Conservation (phyloP, 2,329 filamentous ascomycete genomes). For the Penicillium oxalicum region DNA sequence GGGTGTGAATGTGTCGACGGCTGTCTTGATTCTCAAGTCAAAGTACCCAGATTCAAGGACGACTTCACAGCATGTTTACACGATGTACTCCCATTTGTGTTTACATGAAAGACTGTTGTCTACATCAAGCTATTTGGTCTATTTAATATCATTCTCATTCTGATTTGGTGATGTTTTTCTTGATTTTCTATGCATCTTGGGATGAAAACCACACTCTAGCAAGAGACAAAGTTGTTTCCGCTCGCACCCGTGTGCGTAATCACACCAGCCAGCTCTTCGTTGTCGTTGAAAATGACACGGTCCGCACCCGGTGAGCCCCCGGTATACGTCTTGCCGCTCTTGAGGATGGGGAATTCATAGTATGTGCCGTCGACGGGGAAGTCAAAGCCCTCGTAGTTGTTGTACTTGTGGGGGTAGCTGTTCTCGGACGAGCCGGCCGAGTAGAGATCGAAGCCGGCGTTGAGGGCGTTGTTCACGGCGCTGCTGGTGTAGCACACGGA, state of each 20-base stretch:
- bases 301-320: conserved; percentile 62
- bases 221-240: conserved; percentile 58
- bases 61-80: conserved; percentile 15
- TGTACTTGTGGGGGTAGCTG: conserved; percentile 55
- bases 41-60: conserved; percentile 14
- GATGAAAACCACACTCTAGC: neutral
- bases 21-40: conserved; percentile 18
- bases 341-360: conserved; percentile 58
- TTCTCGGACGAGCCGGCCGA: conserved; percentile 29
- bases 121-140: conserved; percentile 6
- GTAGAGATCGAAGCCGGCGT: conserved; percentile 50
- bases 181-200: neutral
- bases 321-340: conserved; percentile 45
- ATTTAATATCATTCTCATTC: neutral
- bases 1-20: conserved; percentile 12
- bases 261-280: conserved; percentile 53
- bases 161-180: neutral
- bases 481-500: conserved; percentile 47
- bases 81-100: conserved; percentile 10
- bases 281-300: conserved; percentile 57
- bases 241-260: conserved; percentile 67
- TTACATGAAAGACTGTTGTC: conserved; percentile 15
- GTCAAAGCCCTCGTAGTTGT: conserved; percentile 58
- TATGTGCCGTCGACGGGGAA: conserved; percentile 55
- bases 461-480: conserved; percentile 47